Evolutionary conservation across 2,329 filamentous ascomycete genomes (phyloP).

Genomic region (Trichoderma koningii): DNA sequence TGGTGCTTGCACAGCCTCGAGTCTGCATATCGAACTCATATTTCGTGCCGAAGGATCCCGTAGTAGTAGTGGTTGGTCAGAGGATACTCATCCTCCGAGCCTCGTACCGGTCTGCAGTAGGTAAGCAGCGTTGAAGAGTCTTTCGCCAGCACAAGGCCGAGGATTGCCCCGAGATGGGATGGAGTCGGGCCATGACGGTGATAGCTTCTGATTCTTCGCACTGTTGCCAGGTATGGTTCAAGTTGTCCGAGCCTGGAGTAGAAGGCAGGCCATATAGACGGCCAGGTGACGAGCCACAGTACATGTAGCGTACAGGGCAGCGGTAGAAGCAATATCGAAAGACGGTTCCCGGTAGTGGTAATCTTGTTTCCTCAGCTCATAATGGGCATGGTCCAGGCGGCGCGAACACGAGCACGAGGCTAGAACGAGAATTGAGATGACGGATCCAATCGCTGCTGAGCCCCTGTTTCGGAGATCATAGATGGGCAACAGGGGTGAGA

Average conservation of each 20-base stretch:
- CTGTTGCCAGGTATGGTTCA: background rate
- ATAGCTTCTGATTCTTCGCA: conserved; percentile 10
- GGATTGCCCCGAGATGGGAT: conserved; percentile 11
- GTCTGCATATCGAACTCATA: background rate
- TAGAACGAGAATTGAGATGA: conserved; percentile 14
- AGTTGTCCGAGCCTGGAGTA: background rate
- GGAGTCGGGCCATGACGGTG: conserved; percentile 1
- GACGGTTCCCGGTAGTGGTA: background rate
- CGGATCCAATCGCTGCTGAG: conserved; percentile 7
- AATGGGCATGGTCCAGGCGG: background rate
- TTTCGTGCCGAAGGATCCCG: too few relatives aligned
- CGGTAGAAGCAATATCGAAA: background rate
- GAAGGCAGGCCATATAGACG: background rate
- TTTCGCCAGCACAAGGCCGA: conserved; percentile 2
- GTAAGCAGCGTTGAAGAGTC: background rate
- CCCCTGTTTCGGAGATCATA: conserved; percentile 24
- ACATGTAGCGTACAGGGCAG: background rate
- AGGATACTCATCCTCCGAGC: background rate
- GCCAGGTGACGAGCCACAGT: background rate
- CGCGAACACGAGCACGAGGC: conserved; percentile 24
- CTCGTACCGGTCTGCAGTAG: background rate
- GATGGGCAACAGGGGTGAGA: conserved; percentile 4
- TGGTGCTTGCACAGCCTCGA: background rate
- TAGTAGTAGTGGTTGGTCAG: background rate
- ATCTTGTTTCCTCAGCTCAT: background rate